Evolutionary conservation across 495 filamentous ascomycete genomes (phyloP).

Genomic region (Xylaria scruposa): DNA sequence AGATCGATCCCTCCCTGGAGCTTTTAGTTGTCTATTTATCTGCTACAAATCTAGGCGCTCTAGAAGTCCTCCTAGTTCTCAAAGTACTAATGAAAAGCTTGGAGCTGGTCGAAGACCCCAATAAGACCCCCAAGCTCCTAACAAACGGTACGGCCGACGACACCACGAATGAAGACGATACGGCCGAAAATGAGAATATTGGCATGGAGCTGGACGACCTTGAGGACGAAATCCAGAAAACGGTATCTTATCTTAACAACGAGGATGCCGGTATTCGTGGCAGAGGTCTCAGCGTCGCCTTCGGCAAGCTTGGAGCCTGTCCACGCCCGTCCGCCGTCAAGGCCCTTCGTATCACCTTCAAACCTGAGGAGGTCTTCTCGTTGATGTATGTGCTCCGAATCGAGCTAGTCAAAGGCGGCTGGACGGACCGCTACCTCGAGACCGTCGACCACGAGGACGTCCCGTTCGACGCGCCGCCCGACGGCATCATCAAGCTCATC

Average conservation of each 20-base stretch:
- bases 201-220: slow-evolving; percentile 54
- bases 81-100: slow-evolving; percentile 59
- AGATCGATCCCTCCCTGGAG: slow-evolving; percentile 66
- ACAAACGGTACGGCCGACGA: slow-evolving; percentile 44
- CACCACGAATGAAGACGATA: slow-evolving; percentile 33
- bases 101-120: slow-evolving; percentile 50
- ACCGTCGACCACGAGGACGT: slow-evolving; percentile 53
- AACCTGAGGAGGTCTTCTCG: slow-evolving; percentile 69
- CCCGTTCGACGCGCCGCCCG: slow-evolving; percentile 59
- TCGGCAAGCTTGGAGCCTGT: slow-evolving; percentile 71
- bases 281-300: slow-evolving; percentile 55
- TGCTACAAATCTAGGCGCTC: slow-evolving; percentile 53
- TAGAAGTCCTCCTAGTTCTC: slow-evolving; percentile 56
- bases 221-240: slow-evolving; percentile 57
- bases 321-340: slow-evolving; percentile 61
- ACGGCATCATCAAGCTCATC: slow-evolving; percentile 64
- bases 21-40: slow-evolving; percentile 63
- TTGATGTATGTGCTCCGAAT: slow-evolving; percentile 76
- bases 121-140: slow-evolving; percentile 45
- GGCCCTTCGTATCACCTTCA: slow-evolving; percentile 69
- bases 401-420: slow-evolving; percentile 68
- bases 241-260: slow-evolving; percentile 57
- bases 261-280: slow-evolving; percentile 51
- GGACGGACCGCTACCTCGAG: slow-evolving; percentile 71
- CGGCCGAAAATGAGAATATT: slow-evolving; percentile 47